Base-by-base conservation (phyloP, 2,329 filamentous ascomycete genomes). In the Colletotrichum gigasporum region DNA sequence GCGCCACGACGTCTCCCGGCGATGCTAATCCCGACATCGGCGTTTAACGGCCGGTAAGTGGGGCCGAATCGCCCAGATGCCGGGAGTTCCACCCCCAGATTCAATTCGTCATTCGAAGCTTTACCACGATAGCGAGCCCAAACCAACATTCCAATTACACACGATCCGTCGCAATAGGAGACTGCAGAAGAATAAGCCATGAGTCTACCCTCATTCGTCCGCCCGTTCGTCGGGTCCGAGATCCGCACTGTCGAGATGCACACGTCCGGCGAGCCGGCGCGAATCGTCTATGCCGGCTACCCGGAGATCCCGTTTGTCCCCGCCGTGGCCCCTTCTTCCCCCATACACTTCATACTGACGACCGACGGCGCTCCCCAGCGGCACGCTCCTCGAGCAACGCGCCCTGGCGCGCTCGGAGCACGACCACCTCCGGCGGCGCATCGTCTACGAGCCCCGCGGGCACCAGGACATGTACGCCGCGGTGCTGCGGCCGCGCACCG, bases 181-280 rank as follows among this genome's bases (percentile, higher is more conserved):
- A 5, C 18, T 5, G 18, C 12, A 12, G 12, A 1, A 45, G n/a
- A n/a, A n/a, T n/a, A n/a, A n/a, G n/a, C 2, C 18, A 64, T 61
- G 61, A 61, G 48, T 11, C 20, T 55, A 2, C 56, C 61, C 2
- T 54, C 56, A 2, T 64, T 64, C 48, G 44, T 61, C 7, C 56
- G 35, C 11, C 14, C 61, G 5, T 22, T 54, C 4, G 34, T 35
- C 39, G 50, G 24, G 2, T 37, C 41, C 5, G 48, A 50, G 26
- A 63, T 66, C 41, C 37, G 52, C 20, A 57, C 58, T 12, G 47
- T 80, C 16, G 78, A 79, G 45, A 80, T 81, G 80, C 82, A 85
- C 71, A 83, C 82, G 3, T 78, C 79, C 16, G 82, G 82, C 14
- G 82, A 84, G 63, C 80, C 82, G 20, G 82, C 82, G 7, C 75